Evolutionary conservation across 352 stramenopile genomes (phyloP), one percentile per base, ranked within the genome.

Genomic region (Globisporangium paroecandrum): DNA sequence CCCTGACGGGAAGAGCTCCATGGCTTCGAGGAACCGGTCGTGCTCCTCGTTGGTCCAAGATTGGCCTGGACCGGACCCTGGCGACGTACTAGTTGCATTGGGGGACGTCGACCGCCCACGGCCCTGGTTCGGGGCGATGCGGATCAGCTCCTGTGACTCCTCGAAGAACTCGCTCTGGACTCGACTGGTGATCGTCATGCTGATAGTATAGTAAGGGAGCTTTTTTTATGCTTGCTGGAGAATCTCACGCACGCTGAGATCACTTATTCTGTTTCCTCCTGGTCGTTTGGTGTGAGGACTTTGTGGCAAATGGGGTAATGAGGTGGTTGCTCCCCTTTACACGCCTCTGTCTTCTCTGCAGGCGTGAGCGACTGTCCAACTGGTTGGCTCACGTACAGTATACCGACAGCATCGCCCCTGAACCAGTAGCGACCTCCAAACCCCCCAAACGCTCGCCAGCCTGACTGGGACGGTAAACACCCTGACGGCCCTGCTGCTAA

Each of bases 21-120:
- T 71, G 41, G 62, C 69, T 41, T 75, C 55, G 15, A 78, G 62
- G 43, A 78, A 77, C 1, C 63, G 65, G 12, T 74, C 58, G 29
- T 74, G 71, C 63, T 76, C 70, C 10, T 76, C 68, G 51, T 69
- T 60, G 4, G 70, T 74, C 70, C 70, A 76, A 10, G 59, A 55
- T 20, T 57, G 64, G 10, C 66, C 66, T 3, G 53, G 64, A 5
- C 20, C 41, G 3, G 56, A 47, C 1, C 51, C 53, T 12, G 66
- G 32, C 4, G 58, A 22, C 4, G 47, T n/a, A 38, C 32, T 38
- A 4, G 57, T 7, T 20, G 41, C 41, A 3, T 25, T 24, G 12
- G 56, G 32, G 1, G 56, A 41, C 7, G 56, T 24, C 25, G 61
- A 54, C 6, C 63, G 54, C 10, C n/a, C 46, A 0, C 66, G 66